These are phyloP conservation scores for Rhizopogon vulgaris DNA, from an alignment of 768 basidiomycete genomes.

Conservation along the genomic window DNA sequence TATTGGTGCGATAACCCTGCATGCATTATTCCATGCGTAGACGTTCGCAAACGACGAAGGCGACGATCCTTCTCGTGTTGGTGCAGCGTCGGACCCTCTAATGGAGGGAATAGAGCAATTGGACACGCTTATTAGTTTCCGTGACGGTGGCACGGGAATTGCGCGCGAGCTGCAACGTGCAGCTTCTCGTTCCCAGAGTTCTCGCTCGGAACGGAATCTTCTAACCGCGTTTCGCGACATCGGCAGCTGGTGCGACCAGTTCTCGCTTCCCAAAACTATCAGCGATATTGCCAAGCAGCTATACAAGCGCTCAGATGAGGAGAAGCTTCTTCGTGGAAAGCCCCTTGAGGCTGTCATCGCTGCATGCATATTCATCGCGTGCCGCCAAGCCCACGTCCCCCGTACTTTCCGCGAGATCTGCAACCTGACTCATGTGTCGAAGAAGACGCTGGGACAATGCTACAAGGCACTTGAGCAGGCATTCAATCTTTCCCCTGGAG, in stretches of 20 bases:
- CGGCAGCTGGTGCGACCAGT: slow-evolving; percentile 90
- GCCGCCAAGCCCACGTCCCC: slow-evolving; percentile 91
- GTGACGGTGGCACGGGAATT: slow-evolving; percentile 90
- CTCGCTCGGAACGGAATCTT: slow-evolving; percentile 80
- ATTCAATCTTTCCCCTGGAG: slow-evolving; percentile 83
- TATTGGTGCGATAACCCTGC: slow-evolving; percentile 11
- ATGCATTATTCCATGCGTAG: slow-evolving; percentile 36
- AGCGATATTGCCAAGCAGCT: slow-evolving; percentile 95
- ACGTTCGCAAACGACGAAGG: slow-evolving; percentile 99
- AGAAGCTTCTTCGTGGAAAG: slow-evolving; percentile 87
- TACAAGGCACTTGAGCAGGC: slow-evolving; percentile 85
- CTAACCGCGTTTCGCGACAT: slow-evolving; percentile 89
- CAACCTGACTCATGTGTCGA: slow-evolving; percentile 87
- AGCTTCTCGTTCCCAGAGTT: slow-evolving; percentile 71
- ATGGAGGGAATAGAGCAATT: slow-evolving; percentile 94
- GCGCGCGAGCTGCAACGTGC: slow-evolving; percentile 91
- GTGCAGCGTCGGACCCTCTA: slow-evolving; percentile 88
- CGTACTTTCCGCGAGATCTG: slow-evolving; percentile 96
- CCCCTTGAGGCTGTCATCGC: slow-evolving; percentile 91
- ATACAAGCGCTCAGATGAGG: slow-evolving; percentile 95
- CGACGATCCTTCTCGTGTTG: slow-evolving; percentile 99
- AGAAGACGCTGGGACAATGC: slow-evolving; percentile 92
- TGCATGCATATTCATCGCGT: slow-evolving; percentile 97
- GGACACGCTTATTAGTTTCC: slow-evolving; percentile 91
- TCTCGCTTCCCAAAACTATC: slow-evolving; percentile 89